These are phyloP conservation scores for Penicillium antarcticum DNA, from an alignment of 495 filamentous ascomycete species.

Conservation along the genomic window DNA sequence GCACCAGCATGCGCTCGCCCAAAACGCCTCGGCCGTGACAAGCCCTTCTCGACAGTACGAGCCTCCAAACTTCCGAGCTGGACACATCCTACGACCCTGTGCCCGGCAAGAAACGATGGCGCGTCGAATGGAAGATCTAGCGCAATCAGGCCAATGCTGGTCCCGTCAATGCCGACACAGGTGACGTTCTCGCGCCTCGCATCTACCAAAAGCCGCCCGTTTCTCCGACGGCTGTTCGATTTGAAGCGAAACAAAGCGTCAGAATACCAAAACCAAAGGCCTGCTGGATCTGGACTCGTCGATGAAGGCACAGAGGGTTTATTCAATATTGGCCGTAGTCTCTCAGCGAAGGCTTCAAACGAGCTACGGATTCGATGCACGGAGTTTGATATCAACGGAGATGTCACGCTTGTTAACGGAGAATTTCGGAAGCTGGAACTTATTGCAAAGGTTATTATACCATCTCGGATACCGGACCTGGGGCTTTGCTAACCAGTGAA, in stretches of 20 bases:
- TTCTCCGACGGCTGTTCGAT: constrained; percentile 57
- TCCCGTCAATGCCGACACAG: not conserved
- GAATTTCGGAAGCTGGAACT: constrained; percentile 97
- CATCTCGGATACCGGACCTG: not conserved
- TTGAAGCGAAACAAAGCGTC: constrained; percentile 30
- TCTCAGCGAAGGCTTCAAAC: constrained; percentile 69
- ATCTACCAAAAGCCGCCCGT: constrained; percentile 44
- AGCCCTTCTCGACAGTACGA: constrained; percentile 11
- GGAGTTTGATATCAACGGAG: constrained; percentile 89
- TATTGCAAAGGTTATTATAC: constrained; percentile 77
- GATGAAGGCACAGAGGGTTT: constrained; percentile 38
- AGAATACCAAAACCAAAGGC: constrained; percentile 20
- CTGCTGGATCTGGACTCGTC: constrained; percentile 23
- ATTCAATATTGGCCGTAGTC: constrained; percentile 54
- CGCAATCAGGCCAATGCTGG: not conserved
- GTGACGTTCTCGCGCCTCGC: constrained; percentile 28
- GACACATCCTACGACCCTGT: constrained; percentile 14
- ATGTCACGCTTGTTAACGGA: constrained; percentile 89
- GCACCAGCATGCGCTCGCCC: constrained; percentile 30
- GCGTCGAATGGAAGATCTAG: constrained; percentile 12
- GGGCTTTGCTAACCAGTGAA: not conserved
- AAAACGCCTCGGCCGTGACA: constrained; percentile 3
- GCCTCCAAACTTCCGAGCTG: constrained; percentile 23
- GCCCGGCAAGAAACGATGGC: constrained; percentile 9
- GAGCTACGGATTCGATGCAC: constrained; percentile 86